Conservation (phyloP, 306 rosid genomes). For the Malus domestica region DNA sequence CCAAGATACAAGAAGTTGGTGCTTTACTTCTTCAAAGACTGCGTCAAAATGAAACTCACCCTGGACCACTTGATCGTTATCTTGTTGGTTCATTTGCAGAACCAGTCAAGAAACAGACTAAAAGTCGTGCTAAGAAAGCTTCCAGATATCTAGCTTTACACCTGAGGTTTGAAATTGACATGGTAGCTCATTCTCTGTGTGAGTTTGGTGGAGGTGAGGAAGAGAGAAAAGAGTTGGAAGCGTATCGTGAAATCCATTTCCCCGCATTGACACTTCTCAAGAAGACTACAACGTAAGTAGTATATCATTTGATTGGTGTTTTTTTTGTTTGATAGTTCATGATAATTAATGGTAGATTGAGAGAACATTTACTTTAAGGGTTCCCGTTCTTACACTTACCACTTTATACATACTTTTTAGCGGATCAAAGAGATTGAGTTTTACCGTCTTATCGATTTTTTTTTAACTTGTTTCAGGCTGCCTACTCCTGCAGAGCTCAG, state of each 20-base stretch:
- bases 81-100: slow-evolving; percentile 64
- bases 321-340: not conserved
- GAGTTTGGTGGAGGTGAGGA: slow-evolving; percentile 94
- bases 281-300: slow-evolving; percentile 63
- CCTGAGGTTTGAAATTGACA: slow-evolving; percentile 97
- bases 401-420: not conserved
- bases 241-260: slow-evolving; percentile 82
- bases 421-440: not conserved
- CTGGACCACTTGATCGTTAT: slow-evolving; percentile 63
- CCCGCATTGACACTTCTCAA: slow-evolving; percentile 65
- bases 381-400: not conserved
- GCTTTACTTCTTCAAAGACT: slow-evolving; percentile 82
- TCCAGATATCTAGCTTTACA: slow-evolving; percentile 84
- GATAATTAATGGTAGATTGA: not conserved
- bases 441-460: not conserved
- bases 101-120: slow-evolving; percentile 29
- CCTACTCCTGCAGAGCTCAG: slow-evolving; percentile 77
- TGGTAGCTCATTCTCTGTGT: slow-evolving; percentile 97
- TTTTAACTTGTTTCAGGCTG: slow-evolving; percentile 44
- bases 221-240: slow-evolving; percentile 81
- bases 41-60: slow-evolving; percentile 44
- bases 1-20: slow-evolving; percentile 87
- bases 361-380: not conserved
- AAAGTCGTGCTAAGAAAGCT: slow-evolving; percentile 42
- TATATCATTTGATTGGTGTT: not conserved